Conservation (phyloP, 176 grass and related monocot species). For the Musa beccarii region DNA sequence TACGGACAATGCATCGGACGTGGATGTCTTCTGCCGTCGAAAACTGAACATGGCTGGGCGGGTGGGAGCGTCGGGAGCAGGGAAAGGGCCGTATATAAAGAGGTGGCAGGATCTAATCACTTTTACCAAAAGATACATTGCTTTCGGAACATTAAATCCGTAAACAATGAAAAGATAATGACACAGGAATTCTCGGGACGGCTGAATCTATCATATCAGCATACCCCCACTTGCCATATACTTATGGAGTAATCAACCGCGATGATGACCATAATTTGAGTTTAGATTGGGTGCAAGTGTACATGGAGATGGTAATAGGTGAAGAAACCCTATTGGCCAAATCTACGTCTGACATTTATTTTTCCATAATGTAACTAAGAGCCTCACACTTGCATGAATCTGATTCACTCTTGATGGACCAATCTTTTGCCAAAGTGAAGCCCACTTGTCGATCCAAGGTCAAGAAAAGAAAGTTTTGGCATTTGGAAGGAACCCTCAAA, state of each 20-base stretch:
- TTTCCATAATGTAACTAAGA: not conserved
- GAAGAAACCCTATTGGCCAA: no score
- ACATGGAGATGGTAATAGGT: no score
- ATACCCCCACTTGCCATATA: not conserved
- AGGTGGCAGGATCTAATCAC: not conserved
- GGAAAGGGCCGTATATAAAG: not conserved
- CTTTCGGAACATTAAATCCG: not conserved
- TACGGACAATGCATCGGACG: conserved; percentile 53
- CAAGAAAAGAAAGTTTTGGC: not conserved
- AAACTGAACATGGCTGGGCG: conserved; percentile 31
- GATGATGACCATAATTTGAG: no score
- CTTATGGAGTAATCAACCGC: no score
- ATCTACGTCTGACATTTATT: no score
- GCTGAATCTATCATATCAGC: not conserved
- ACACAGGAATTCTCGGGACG: not conserved
- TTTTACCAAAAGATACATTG: not conserved
- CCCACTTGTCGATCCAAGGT: not conserved
- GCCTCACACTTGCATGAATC: not conserved
- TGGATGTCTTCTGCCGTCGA: conserved; percentile 33
- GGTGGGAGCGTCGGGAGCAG: not conserved
- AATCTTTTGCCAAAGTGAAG: not conserved
- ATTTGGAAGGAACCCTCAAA: not conserved
- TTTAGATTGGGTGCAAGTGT: no score
- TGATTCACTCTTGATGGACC: not conserved
- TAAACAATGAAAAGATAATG: not conserved